Evolutionary conservation across 1,139 yeast species (phyloP).

Genomic region (Yamadazyma aaseri): DNA sequence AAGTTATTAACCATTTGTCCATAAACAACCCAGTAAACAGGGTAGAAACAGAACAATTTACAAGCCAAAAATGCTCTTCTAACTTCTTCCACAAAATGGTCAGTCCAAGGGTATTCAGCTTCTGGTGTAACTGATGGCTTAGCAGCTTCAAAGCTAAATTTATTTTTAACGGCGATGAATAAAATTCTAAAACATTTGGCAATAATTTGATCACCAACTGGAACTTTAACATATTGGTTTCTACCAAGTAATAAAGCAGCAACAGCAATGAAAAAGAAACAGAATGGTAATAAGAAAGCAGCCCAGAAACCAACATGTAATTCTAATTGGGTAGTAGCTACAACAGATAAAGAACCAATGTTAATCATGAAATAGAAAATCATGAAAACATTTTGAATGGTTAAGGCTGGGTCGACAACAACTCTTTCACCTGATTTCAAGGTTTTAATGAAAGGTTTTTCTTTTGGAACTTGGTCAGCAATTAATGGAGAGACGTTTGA

Average conservation of each 20-base stretch:
- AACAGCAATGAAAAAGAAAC: conserved; percentile 64
- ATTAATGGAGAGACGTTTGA: conserved; percentile 75
- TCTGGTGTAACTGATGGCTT: conserved; percentile 52
- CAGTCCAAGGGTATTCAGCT: conserved; percentile 52
- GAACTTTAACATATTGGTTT: conserved; percentile 56
- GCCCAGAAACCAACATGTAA: conserved; percentile 42
- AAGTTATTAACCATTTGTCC: conserved; percentile 68
- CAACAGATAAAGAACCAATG: conserved; percentile 39
- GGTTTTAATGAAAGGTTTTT: conserved; percentile 33
- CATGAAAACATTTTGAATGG: conserved; percentile 44
- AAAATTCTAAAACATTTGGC: conserved; percentile 53
- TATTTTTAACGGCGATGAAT: conserved; percentile 47
- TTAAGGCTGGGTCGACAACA: conserved; percentile 40
- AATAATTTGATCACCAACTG: conserved; percentile 64
- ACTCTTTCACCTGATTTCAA: conserved; percentile 39
- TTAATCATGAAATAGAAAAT: conserved; percentile 44
- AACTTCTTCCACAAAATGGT: conserved; percentile 63
- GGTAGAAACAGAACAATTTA: conserved; percentile 61
- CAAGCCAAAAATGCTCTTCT: conserved; percentile 58
- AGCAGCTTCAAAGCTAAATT: conserved; percentile 52
- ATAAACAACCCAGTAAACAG: conserved; percentile 66
- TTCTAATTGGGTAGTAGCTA: conserved; percentile 44
- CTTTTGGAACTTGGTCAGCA: conserved; percentile 66
- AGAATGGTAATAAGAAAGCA: conserved; percentile 56
- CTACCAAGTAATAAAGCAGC: conserved; percentile 55